Percentiles rank a stretch among this genome's conserved stretches.
Conservation (phyloP, 106 monocot species). For the Dendrobium chrysotoxum region DNA sequence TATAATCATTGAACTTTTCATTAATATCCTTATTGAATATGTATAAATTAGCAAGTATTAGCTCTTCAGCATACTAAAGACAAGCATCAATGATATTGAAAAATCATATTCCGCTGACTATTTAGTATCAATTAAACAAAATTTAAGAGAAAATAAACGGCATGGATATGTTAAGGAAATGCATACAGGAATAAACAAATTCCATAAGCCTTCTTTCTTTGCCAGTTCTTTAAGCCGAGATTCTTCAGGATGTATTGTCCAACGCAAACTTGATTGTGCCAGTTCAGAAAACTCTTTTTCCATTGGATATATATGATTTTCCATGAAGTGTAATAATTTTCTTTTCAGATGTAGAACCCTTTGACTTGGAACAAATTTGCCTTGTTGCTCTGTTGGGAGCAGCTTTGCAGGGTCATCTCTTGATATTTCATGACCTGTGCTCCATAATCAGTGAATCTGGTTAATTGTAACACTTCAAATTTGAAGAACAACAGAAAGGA, state of each 20-base stretch:
- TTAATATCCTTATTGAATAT: conserved; percentile 2
- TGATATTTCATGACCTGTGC: conserved; percentile 16
- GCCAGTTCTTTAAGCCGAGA: conserved; percentile 79
- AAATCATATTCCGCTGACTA: background rate
- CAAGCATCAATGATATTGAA: background rate
- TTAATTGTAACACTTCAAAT: background rate
- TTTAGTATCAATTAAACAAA: background rate
- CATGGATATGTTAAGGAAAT: background rate
- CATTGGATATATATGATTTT: conserved; percentile 84
- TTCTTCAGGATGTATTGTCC: conserved; percentile 97
- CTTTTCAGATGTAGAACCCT: conserved; percentile 70
- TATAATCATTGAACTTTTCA: background rate
- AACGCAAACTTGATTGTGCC: conserved; percentile 68
- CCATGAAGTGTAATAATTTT: conserved; percentile 70
- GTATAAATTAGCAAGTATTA: background rate
- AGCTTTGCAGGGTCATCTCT: conserved; percentile 2
- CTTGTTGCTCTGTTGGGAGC: conserved; percentile 20
- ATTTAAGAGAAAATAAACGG: background rate
- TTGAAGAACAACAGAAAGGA: background rate
- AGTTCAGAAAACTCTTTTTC: conserved; percentile 82
- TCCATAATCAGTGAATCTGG: background rate
- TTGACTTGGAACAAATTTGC: conserved; percentile 62
- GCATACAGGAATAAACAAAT: conserved; percentile 89
- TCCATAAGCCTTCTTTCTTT: conserved; percentile 90
- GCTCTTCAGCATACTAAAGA: background rate